Evolutionary conservation across 441 rosid genomes (phyloP).

Genomic region (Bocquillonia castaneifolia): DNA sequence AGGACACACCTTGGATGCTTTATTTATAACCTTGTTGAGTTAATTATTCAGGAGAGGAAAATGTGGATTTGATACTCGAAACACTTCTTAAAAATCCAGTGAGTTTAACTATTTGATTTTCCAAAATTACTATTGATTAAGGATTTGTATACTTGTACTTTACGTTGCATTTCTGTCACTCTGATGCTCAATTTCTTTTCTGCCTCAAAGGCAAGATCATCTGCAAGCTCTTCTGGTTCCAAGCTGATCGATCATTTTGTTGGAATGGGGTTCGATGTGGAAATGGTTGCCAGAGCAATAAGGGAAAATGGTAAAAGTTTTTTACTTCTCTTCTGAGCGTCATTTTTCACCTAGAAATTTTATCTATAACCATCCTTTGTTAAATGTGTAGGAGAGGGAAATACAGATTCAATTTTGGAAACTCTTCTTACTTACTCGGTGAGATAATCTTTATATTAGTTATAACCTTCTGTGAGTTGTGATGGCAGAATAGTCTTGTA

Average conservation of each 20-base stretch:
- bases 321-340: slow-evolving; percentile 1
- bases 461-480: background rate
- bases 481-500: background rate
- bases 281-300: slow-evolving; percentile 55
- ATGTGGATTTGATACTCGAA: slow-evolving; percentile 53
- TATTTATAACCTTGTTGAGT: slow-evolving; percentile 18
- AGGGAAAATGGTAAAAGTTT: slow-evolving; percentile 53
- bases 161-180: background rate
- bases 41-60: slow-evolving; percentile 53
- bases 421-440: slow-evolving; percentile 54
- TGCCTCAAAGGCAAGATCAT: slow-evolving; percentile 37
- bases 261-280: slow-evolving; percentile 63
- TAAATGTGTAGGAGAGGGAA: slow-evolving; percentile 51
- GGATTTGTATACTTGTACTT: background rate
- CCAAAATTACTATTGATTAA: slow-evolving; percentile 4
- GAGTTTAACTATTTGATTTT: slow-evolving; percentile 27
- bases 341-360: background rate
- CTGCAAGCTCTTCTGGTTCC: slow-evolving; percentile 57
- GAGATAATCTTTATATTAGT: slow-evolving; percentile 25
- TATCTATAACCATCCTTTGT: slow-evolving; percentile 19
- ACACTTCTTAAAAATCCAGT: slow-evolving; percentile 53
- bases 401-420: slow-evolving; percentile 54
- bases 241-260: slow-evolving; percentile 59
- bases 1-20: slow-evolving; percentile 11
- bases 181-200: slow-evolving; percentile 15